Conservation (phyloP, 345 rosid genomes). For the Citrus inodora region DNA sequence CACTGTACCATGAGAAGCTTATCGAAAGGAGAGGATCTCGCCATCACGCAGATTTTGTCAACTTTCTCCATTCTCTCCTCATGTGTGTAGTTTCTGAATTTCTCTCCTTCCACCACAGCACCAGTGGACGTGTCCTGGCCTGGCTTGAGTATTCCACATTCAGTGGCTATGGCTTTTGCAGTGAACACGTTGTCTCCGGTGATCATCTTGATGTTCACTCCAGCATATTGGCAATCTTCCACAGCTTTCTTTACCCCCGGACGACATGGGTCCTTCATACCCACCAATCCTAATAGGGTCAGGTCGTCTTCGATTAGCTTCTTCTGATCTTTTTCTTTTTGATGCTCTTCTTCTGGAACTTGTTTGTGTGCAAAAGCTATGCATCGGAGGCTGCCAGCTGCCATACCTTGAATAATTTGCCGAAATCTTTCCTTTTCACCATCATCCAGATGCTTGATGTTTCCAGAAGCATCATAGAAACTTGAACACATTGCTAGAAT, state of each 20-base stretch:
- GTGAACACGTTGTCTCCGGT: conserved; percentile 76
- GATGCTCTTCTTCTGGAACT: conserved; percentile 17
- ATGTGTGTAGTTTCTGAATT: conserved; percentile 41
- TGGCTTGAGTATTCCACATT: conserved; percentile 59
- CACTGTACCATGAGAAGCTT: conserved; percentile 79
- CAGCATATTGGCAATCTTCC: conserved; percentile 58
- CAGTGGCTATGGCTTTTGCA: conserved; percentile 75
- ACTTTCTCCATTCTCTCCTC: conserved; percentile 45
- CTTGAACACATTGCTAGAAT: conserved; percentile 60
- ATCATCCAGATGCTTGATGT: conserved; percentile 23
- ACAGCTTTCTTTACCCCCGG: conserved; percentile 64
- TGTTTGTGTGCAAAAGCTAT: conserved; percentile 65
- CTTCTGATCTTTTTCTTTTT: conserved; percentile 9
- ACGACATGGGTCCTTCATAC: conserved; percentile 73
- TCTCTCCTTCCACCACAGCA: conserved; percentile 62
- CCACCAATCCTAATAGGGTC: conserved; percentile 60
- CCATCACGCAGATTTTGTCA: conserved; percentile 69
- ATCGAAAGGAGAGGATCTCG: conserved; percentile 70
- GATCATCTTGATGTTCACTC: conserved; percentile 72
- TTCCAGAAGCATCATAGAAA: conserved; percentile 52
- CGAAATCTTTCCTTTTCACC: conserved; percentile 31
- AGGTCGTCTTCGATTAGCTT: conserved; percentile 40
- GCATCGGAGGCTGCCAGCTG: conserved; percentile 65
- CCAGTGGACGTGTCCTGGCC: conserved; percentile 26
- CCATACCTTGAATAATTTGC: conserved; percentile 57